Evolutionary conservation across 176 grass and related monocot genomes (phyloP).

Genomic region (Oryza officinalis): DNA sequence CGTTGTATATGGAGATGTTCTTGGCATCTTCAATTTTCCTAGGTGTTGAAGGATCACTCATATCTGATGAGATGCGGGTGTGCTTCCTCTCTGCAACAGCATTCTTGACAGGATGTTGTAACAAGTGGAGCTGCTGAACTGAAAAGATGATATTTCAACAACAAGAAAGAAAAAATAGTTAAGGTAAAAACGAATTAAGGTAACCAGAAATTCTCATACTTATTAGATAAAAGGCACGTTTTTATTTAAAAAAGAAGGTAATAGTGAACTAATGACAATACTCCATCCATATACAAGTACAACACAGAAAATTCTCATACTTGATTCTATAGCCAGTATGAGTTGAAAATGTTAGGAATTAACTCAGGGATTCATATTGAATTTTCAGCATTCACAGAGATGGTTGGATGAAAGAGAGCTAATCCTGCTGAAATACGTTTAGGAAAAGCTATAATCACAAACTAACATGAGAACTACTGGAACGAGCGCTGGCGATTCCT

Average conservation of each 20-base stretch:
- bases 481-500: slow-evolving; percentile 12
- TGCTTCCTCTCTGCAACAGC: slow-evolving; percentile 65
- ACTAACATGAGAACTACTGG: slow-evolving; percentile 8
- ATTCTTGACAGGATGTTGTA: slow-evolving; percentile 73
- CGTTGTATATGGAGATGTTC: slow-evolving; percentile 94
- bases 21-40: slow-evolving; percentile 79
- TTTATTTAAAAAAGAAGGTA: background rate
- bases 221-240: background rate
- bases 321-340: background rate
- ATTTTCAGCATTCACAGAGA: slow-evolving; percentile 7
- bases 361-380: background rate
- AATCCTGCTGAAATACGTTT: background rate
- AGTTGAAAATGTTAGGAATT: background rate
- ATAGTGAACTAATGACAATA: background rate
- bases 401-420: background rate
- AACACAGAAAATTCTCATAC: background rate
- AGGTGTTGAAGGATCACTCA: slow-evolving; percentile 77
- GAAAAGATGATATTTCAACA: slow-evolving; percentile 28
- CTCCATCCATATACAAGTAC: background rate
- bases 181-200: background rate
- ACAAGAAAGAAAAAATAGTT: slow-evolving; percentile 20
- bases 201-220: background rate
- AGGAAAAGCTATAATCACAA: background rate
- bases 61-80: slow-evolving; percentile 63
- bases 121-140: slow-evolving; percentile 96